Conservation (phyloP, 139 green algal genomes). For the Chlamydomonas eustigma region DNA sequence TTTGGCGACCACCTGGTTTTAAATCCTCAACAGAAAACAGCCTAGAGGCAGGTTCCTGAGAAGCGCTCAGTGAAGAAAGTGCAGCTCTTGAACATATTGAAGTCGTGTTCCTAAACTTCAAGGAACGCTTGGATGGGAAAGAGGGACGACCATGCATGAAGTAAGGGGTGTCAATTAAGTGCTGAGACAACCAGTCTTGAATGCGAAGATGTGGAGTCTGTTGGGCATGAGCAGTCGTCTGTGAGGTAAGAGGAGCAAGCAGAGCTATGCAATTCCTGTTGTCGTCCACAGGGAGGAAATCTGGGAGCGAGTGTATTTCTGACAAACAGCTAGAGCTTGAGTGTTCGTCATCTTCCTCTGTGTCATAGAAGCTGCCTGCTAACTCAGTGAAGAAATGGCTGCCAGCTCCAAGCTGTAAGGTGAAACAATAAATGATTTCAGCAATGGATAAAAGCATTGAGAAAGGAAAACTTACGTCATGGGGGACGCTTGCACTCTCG, state of each 20-base stretch:
- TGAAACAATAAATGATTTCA: too few species aligned
- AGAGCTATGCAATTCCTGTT: neutral
- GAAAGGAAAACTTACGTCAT: too few species aligned
- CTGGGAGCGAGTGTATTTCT: conserved; percentile 1
- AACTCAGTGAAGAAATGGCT: too few species aligned
- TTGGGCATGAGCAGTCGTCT: neutral
- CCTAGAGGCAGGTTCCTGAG: neutral
- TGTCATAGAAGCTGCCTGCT: too few species aligned
- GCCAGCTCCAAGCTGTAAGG: too few species aligned
- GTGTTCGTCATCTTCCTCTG: neutral
- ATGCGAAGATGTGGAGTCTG: neutral
- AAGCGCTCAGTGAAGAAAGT: neutral
- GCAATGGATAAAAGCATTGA: too few species aligned
- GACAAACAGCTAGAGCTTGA: neutral
- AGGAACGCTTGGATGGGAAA: neutral
- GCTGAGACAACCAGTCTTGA: neutral
- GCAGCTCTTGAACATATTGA: neutral
- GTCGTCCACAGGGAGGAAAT: neutral
- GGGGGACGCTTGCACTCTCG: too few species aligned
- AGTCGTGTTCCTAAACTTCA: neutral
- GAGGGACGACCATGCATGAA: neutral
- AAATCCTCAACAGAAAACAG: neutral
- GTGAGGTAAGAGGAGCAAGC: neutral
- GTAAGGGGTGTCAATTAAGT: neutral
- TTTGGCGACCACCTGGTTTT: neutral